Percentiles rank a stretch among this genome's conserved stretches.
phyloP scores from a whole-genome alignment of 768 basidiomycete species.

The Dentipellis sp. region DNA sequence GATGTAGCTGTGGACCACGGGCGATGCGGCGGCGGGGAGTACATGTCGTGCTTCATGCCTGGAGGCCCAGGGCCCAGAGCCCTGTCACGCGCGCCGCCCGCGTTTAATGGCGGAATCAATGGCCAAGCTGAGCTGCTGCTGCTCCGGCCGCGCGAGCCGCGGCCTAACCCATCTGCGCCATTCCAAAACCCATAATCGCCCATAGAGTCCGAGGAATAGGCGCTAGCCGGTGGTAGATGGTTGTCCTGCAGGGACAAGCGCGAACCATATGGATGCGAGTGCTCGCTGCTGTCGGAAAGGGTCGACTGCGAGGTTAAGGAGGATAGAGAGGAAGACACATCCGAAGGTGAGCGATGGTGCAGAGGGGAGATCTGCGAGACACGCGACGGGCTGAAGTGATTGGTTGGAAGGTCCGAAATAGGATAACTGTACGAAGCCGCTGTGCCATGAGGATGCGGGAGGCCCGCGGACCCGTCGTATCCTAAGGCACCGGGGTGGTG shows the following conservation, averaged over 20 bases:
- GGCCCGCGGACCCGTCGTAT: constrained; percentile 12
- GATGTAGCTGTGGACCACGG: constrained; percentile 11
- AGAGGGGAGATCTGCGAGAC: constrained; percentile 12
- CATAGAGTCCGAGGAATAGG: constrained; percentile 4
- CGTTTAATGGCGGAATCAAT: constrained; percentile 6
- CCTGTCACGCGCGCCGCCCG: constrained; percentile 8
- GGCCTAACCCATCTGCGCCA: constrained; percentile 5
- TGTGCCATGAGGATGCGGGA: constrained; percentile 10
- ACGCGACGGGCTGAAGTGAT: constrained; percentile 10
- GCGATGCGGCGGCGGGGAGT: constrained; percentile 8
- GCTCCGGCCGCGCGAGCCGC: neutral
- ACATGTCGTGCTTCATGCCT: constrained; percentile 7
- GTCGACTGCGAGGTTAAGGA: constrained; percentile 6
- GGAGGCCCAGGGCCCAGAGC: constrained; percentile 1
- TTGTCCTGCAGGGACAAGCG: constrained; percentile 5
- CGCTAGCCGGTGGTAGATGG: constrained; percentile 1
- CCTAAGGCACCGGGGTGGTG: constrained; percentile 10
- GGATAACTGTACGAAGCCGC: constrained; percentile 7
- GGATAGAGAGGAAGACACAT: constrained; percentile 4
- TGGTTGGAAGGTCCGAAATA: constrained; percentile 9
- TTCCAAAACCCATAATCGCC: constrained; percentile 1
- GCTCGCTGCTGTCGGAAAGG: constrained; percentile 1
- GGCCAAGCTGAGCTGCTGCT: constrained; percentile 4
- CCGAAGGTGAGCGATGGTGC: constrained; percentile 8
- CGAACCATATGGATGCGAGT: constrained; percentile 8